Evolutionary conservation across 305 asterid species (phyloP), one percentile per base, ranked within the genome.

Genomic region (Rubia balearica): DNA sequence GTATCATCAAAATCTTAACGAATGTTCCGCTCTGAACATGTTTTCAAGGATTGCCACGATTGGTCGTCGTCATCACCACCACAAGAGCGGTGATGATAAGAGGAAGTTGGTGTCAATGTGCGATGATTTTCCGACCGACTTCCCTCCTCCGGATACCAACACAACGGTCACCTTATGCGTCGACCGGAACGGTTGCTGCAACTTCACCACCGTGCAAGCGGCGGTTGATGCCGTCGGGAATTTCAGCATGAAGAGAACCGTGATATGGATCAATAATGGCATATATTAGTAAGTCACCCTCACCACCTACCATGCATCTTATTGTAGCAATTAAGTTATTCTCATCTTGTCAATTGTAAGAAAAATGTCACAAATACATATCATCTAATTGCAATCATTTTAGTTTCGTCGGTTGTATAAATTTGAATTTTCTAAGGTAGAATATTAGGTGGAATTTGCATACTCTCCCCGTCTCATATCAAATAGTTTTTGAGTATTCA

Each of bases 251-350:
- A 90, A 81, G 66, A 86, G 86, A 82, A 86, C 76, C 74, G 53
- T 87, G 22, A 84, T 92, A 73, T 92, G 98, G 98, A 90, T 92
- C 84, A 90, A 84, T 63, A 81, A 14, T 76, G 97, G 98, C 49
- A 73, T 92, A 63, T 90, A 92, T 75, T 90, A 85, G 96, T 92
- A 83, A 92, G 92, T 74, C 16, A 8, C 14, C 19, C 22, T 22
- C 30, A 14, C 12, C 22, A 51, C 41, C 57, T 11, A 66, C 19
- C 40, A 21, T 24, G 38, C 24, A 62, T 62, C 67, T 21, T 21
- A 43, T 43, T n/a, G n/a, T n/a, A n/a, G n/a, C n/a, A n/a, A n/a
- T n/a, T n/a, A n/a, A n/a, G n/a, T n/a, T n/a, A n/a, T n/a, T n/a
- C n/a, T 43, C 8, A 46, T 9, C 13, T 46, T 46, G 14, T 46